Percentiles rank a stretch among this genome's conserved stretches.
Conservation (phyloP, 768 basidiomycete species). For the Hypholoma fasciculare region DNA sequence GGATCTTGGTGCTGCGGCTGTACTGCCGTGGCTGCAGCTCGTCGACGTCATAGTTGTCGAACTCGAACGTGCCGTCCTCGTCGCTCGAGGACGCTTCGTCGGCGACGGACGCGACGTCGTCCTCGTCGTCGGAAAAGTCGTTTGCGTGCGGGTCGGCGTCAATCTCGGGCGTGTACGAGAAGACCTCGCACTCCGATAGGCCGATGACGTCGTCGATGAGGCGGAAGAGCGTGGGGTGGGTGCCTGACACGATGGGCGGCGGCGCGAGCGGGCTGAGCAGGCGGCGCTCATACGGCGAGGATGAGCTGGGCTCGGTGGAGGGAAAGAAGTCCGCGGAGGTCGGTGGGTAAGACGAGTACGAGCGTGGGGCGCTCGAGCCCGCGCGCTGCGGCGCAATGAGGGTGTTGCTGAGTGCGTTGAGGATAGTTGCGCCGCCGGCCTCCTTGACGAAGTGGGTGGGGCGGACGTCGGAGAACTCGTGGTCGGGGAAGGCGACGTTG, state of each 20-base stretch:
- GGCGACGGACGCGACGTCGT: constrained; percentile 63
- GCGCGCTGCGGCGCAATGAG: constrained; percentile 72
- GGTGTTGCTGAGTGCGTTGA: constrained; percentile 84
- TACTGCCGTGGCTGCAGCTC: constrained; percentile 44
- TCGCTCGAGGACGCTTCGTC: constrained; percentile 73
- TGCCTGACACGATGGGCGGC: constrained; percentile 74
- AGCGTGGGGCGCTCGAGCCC: constrained; percentile 68
- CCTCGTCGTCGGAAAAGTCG: constrained; percentile 78
- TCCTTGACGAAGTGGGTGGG: constrained; percentile 90
- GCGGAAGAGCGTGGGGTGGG: constrained; percentile 86
- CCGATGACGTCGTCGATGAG: constrained; percentile 90
- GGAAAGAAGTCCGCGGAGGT: constrained; percentile 74
- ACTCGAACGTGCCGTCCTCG: constrained; percentile 73
- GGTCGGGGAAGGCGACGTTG: constrained; percentile 96
- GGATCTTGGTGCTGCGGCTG: constrained; percentile 36
- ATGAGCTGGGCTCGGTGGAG: constrained; percentile 69
- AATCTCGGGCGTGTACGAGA: constrained; percentile 89
- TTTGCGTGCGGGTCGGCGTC: constrained; percentile 93
- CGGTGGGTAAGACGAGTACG: constrained; percentile 86
- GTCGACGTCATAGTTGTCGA: constrained; percentile 81
- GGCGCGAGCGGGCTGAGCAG: constrained; percentile 67
- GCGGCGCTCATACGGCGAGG: constrained; percentile 62
- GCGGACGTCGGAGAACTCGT: constrained; percentile 93
- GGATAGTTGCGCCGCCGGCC: constrained; percentile 74
- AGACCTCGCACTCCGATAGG: constrained; percentile 92